Base-by-base conservation (phyloP, 2,329 filamentous ascomycete genomes). In the Elsinoe fawcettii region DNA sequence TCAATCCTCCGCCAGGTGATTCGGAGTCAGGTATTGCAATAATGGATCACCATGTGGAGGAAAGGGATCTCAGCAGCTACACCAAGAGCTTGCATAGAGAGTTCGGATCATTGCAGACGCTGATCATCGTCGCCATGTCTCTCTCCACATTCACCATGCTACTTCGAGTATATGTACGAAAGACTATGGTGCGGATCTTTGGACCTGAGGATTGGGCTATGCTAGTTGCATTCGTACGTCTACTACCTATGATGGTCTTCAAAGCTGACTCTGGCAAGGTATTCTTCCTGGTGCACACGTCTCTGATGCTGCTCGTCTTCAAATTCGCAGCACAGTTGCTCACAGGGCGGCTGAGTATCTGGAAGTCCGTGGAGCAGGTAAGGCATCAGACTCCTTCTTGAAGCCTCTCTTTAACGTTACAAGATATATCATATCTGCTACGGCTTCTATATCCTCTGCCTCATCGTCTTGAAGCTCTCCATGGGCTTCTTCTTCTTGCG, bases 391-490 rank as follows among this genome's bases (percentile, higher is more conserved):
- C 30, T n/a, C 25, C 3, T 34, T 14, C 12, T 22, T 25, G 9
- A 2, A 18, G 12, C 14, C 22, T 34, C 1, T 1, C 23, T 30
- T 27, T 37, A 34, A 34, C 2, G 11, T 2, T n/a, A 34, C 3
- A 9, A 56, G 54, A 2, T 56, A 2, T 18, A 11, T 18, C 73
- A 73, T 61, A 68, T 74, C 2, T 81, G 84, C 66, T 76, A 79
- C 23, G 70, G 79, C 59, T 87, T 87, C 32, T 93, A 93, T 70
- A 82, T 93, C 39, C 79, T 90, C 62, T 85, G 85, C 68, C 86
- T 92, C 66, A 87, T 87, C 60, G 82, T 92, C 64, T 91, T 92
- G 76, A 89, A 85, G 72, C 92, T 93, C 66, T 86, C 87, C 56
- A 92, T 93, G 74, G 85, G 93, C 63, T 88, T 93, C 66, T 93